A percentile compares a stretch with the other conserved stretches of the same genome.
phyloP scores from a whole-genome alignment of 306 rosid genomes.

The Rosa rugosa region DNA sequence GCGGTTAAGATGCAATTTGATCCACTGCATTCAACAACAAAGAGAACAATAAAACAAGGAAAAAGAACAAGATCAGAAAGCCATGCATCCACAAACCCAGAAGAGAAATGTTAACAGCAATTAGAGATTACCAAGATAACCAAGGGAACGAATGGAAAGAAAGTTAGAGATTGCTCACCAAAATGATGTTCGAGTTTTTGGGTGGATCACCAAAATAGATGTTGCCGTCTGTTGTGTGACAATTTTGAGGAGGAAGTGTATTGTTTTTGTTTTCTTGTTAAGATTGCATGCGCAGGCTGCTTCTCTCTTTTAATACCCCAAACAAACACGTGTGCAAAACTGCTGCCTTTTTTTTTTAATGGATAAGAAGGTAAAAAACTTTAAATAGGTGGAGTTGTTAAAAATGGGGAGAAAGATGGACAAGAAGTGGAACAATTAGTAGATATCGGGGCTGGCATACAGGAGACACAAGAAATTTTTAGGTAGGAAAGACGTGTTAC shows the following conservation, averaged over 20 bases:
- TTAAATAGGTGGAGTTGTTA: background rate
- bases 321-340: no score
- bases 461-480: no score
- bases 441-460: no score
- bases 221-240: background rate
- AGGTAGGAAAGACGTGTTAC: no score
- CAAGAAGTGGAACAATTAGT: no score
- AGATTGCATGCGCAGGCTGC: background rate
- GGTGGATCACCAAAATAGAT: background rate
- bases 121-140: background rate
- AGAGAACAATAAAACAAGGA: background rate
- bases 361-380: background rate
- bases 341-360: no score
- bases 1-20: background rate
- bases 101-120: background rate
- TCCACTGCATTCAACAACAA: constrained; percentile 1
- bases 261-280: background rate
- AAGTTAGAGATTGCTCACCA: constrained; percentile 2
- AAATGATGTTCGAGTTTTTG: background rate
- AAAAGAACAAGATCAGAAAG: background rate
- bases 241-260: background rate
- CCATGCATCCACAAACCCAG: background rate
- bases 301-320: background rate
- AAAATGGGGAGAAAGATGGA: no score
- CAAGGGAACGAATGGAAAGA: background rate